These are phyloP conservation scores for Metarhizium robertsii DNA, from an alignment of 2,329 filamentous ascomycete genomes.

Conservation along the genomic window DNA sequence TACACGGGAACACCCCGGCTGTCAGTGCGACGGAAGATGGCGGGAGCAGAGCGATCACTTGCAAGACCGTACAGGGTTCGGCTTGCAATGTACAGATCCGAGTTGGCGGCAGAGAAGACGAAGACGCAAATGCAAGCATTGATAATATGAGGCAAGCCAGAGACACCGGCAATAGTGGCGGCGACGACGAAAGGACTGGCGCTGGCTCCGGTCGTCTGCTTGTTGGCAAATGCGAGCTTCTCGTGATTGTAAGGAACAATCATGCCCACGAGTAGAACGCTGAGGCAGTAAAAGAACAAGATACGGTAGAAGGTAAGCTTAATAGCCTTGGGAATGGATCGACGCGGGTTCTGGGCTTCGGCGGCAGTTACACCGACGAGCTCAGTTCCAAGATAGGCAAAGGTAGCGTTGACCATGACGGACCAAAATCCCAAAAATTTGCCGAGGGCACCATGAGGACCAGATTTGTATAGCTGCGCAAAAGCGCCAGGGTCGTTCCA, in stretches of 20 bases:
- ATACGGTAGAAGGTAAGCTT: slow-evolving; percentile 77
- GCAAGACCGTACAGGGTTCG: slow-evolving; percentile 67
- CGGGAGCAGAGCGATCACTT: slow-evolving; percentile 60
- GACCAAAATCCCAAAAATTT: slow-evolving; percentile 58
- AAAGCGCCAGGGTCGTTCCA: slow-evolving; percentile 51
- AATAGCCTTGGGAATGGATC: slow-evolving; percentile 68
- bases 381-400: slow-evolving; percentile 71
- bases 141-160: slow-evolving; percentile 54
- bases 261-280: slow-evolving; percentile 67
- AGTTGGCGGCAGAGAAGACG: slow-evolving; percentile 70
- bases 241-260: slow-evolving; percentile 61
- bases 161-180: slow-evolving; percentile 54
- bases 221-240: slow-evolving; percentile 49
- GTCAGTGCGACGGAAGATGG: slow-evolving; percentile 63
- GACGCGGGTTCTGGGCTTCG: slow-evolving; percentile 70
- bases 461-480: slow-evolving; percentile 17
- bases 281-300: slow-evolving; percentile 68
- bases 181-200: slow-evolving; percentile 68
- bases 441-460: slow-evolving; percentile 23
- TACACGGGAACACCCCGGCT: slow-evolving; percentile 61
- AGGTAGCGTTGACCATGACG: slow-evolving; percentile 66
- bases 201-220: slow-evolving; percentile 23
- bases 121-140: slow-evolving; percentile 69
- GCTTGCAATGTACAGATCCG: slow-evolving; percentile 66
- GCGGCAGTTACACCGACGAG: slow-evolving; percentile 70